Base-by-base conservation (phyloP, 139 green algal species). In the Coelastrella sp. region DNA sequence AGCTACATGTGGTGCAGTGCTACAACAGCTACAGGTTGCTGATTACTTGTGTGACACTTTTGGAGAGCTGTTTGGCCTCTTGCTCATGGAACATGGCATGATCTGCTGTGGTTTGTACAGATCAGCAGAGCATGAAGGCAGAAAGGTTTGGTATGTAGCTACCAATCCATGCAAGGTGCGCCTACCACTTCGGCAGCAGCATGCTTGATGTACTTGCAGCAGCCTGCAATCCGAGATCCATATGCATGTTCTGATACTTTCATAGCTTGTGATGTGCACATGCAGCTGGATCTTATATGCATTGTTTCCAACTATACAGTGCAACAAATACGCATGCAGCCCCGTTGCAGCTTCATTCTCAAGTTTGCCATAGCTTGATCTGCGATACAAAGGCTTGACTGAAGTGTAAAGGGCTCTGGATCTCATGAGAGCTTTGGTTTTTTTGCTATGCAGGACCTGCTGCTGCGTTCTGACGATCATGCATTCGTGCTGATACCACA, bases 41-140 rank as follows among this genome's bases (percentile, higher is more conserved):
- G 72, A 51, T 17, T 64, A 17, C 2, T 40, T 41, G 21, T 80
- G 72, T 66, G 45, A 66, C 0, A 80, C 72, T 15, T 80, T 80
- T 66, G 72, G 72, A 30, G 43, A 80, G 30, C 48, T 80, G 5
- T 80, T 80, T 34, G 17, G 38, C 2, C 37, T 40, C 45, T 48
- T 80, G 72, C n/a, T 80, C 45, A 27, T 30, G 4, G 62, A 69
- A 30, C 5, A 25, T 9, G 48, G 48, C 72, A 45, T 80, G 72
- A 32, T 80, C n/a, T 80, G 72, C 32, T 48, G 27, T 17, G 72
- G 45, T 0, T 48, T 80, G 45, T 80, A 67, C 72, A 51, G 72
- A 13, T 37, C 27, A 11, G 72, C 48, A 30, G 21, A 9, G 30
- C 48, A 62, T n/a, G 27, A 35, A 19, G 72, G 48, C 5, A 41